Evolutionary conservation across 495 filamentous ascomycete genomes (phyloP), one percentile per base, ranked within the genome.

Genomic region (Aspergillus steynii): DNA sequence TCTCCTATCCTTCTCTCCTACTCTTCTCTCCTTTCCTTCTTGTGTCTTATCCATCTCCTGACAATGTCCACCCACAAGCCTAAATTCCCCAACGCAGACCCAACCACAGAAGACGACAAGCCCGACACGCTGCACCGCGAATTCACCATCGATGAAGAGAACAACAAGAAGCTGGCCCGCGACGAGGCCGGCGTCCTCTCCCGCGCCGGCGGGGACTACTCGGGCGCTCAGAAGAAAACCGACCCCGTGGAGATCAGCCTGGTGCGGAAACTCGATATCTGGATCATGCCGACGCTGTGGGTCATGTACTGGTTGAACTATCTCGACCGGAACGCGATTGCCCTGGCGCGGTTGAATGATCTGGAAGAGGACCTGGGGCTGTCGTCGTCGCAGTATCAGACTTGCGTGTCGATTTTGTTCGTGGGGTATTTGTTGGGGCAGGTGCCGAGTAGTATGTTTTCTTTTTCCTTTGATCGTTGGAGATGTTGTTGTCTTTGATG

Each of bases 401-500:
- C 82, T 3, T 80, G 78, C 57, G 79, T 82, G 48, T 80, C 77
- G 53, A 83, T 85, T 67, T 70, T 85, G 20, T 85, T 83, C 64
- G 82, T 85, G 14, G 81, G 81, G 9, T 66, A 69, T 55, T 46
- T 69, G n/a, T 28, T 62, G 6, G 62, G 58, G 12, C 63, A 65
- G 58, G 32, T 68, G 26, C 66, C 66, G 15, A 68, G 60, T 46
- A 68, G 62, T 68, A 47, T 53, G 62, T 65, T 29, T 49, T 50
- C 45, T 14, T 69, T 68, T 7, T 79, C 78, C 25, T 14, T 45
- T 28, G 29, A 1, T 26, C 9, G 6, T 32, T 34, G 29, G 14
- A 15, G 20, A 20, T 20, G 20, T 20, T n/a, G 29, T 15, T 61
- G 61, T 80, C n/a, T 60, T 79, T 26, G 31, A 7, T 34, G 20